These are phyloP conservation scores for Casuarina glauca DNA, from an alignment of 306 rosid genomes.

Conservation along the genomic window DNA sequence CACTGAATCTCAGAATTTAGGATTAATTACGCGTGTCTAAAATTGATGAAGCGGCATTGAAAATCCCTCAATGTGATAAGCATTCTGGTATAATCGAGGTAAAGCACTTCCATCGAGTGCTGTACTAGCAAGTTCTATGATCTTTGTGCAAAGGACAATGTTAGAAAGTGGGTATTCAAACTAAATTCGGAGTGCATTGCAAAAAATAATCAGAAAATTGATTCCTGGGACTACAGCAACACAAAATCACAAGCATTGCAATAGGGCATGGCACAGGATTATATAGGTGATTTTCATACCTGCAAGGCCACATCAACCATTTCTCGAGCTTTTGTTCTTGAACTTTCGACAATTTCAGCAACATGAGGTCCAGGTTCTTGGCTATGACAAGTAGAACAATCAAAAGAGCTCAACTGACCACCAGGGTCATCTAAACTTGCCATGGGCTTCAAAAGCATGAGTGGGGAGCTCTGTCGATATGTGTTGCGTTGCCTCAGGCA, in stretches of 20 bases:
- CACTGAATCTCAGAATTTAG: conserved; percentile 14
- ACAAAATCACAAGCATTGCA: conserved; percentile 18
- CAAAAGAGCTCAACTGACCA: conserved; percentile 53
- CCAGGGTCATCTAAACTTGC: conserved; percentile 52
- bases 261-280: neutral
- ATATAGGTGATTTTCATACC: conserved; percentile 44
- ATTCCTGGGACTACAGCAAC: conserved; percentile 12
- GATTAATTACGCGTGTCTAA: conserved; percentile 13
- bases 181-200: neutral
- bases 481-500: conserved; percentile 87
- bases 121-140: conserved; percentile 12
- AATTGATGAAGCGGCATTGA: conserved; percentile 1
- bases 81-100: conserved; percentile 19
- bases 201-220: conserved; percentile 3
- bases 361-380: conserved; percentile 66
- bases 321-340: conserved; percentile 61
- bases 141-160: conserved; percentile 14
- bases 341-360: conserved; percentile 83
- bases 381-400: conserved; percentile 49
- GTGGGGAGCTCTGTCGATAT: conserved; percentile 63
- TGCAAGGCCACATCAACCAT: conserved; percentile 76
- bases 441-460: conserved; percentile 48
- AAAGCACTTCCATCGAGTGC: conserved; percentile 19
- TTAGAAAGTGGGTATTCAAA: conserved; percentile 7
- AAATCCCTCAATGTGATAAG: conserved; percentile 18